Percentiles rank a stretch among this genome's conserved stretches.
phyloP scores from a whole-genome alignment of 2,329 filamentous ascomycete species.

The Aureobasidium mangrovei region DNA sequence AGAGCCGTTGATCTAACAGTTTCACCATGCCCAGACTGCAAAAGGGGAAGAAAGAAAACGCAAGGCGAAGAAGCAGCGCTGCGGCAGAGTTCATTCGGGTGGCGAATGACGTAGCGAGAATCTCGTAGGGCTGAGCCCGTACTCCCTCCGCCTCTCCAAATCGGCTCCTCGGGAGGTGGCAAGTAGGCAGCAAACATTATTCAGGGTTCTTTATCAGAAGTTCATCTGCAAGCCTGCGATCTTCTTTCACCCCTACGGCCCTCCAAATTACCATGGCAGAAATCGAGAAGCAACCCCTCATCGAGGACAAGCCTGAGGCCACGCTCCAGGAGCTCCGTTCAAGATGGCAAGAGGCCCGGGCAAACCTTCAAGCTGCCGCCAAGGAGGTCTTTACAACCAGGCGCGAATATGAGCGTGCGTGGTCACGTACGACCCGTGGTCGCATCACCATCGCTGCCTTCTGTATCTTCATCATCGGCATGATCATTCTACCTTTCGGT shows the following conservation, averaged over 20 bases:
- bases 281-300: constrained; percentile 13
- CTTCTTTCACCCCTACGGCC: background rate
- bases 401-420: constrained; percentile 26
- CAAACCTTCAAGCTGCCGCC: constrained; percentile 8
- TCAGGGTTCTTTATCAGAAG: too few species aligned
- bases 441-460: constrained; percentile 21
- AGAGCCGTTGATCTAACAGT: too few species aligned
- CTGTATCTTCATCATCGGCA: constrained; percentile 25
- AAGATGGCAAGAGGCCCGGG: constrained; percentile 11
- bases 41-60: too few species aligned
- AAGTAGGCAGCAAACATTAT: too few species aligned
- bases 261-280: background rate
- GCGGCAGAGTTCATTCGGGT: too few species aligned
- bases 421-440: constrained; percentile 24
- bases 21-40: too few species aligned
- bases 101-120: too few species aligned
- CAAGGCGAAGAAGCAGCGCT: too few species aligned
- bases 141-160: too few species aligned
- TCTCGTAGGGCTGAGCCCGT: too few species aligned
- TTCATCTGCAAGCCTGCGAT: background rate
- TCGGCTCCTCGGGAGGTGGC: too few species aligned
- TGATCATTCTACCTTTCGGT: constrained; percentile 22
- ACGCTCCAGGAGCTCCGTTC: constrained; percentile 13
- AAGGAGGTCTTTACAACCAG: constrained; percentile 23
- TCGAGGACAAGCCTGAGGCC: constrained; percentile 8